Evolutionary conservation across 2,329 filamentous ascomycete genomes (phyloP).

Genomic region (Pleomassaria siparia): DNA sequence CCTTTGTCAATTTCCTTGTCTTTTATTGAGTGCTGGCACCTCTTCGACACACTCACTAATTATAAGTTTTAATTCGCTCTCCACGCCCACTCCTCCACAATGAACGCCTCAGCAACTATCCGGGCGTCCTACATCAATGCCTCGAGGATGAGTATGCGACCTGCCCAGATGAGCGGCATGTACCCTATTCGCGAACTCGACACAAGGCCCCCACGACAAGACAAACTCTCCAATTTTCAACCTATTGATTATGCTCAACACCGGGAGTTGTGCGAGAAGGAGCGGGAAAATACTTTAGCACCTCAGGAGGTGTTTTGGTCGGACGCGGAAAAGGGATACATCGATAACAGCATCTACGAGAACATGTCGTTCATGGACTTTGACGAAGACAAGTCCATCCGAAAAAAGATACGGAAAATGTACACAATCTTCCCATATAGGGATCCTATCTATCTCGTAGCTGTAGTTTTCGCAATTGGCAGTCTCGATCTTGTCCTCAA

Average conservation of each 20-base stretch:
- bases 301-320: not conserved
- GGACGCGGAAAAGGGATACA: slow-evolving; percentile 6
- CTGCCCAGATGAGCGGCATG: slow-evolving; percentile 3
- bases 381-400: slow-evolving; percentile 6
- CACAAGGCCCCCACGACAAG: slow-evolving; percentile 17
- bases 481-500: slow-evolving; percentile 29
- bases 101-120: slow-evolving; percentile 35
- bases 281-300: slow-evolving; percentile 14
- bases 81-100: slow-evolving; percentile 6
- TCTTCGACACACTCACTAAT: slow-evolving; percentile 1
- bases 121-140: slow-evolving; percentile 29
- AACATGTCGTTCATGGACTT: slow-evolving; percentile 17
- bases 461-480: slow-evolving; percentile 25
- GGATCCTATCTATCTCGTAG: slow-evolving; percentile 32
- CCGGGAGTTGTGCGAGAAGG: slow-evolving; percentile 21
- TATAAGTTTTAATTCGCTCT: slow-evolving; percentile 6
- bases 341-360: slow-evolving; percentile 5
- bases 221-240: slow-evolving; percentile 22
- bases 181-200: slow-evolving; percentile 11
- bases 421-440: slow-evolving; percentile 28
- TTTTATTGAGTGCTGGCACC: not conserved
- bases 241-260: slow-evolving; percentile 23
- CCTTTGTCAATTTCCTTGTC: not conserved
- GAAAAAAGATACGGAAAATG: slow-evolving; percentile 15
- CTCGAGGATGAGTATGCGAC: slow-evolving; percentile 20